Evolutionary conservation across 192 early-diverging fungal species (phyloP).

Genomic region (Backusella luteola): DNA sequence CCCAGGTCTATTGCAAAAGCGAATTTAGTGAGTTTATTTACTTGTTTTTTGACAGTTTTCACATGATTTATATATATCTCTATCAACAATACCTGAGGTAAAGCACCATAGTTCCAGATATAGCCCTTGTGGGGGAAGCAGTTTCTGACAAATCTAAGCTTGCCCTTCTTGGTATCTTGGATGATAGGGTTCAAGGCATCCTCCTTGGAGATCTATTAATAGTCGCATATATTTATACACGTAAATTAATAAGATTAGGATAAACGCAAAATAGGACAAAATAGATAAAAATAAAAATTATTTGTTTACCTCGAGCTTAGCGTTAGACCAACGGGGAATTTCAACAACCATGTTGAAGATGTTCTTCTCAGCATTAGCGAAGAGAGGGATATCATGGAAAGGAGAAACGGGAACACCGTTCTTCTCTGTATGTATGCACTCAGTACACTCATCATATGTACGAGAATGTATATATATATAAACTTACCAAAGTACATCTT

Average conservation of each 20-base stretch:
- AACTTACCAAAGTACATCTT: constrained; percentile 80
- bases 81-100: constrained; percentile 73
- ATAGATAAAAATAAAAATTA: neutral
- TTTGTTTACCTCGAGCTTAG: constrained; percentile 83
- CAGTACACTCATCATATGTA: neutral
- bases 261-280: neutral
- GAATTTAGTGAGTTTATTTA: neutral
- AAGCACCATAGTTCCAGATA: constrained; percentile 99
- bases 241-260: neutral
- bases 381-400: constrained; percentile 98
- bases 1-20: constrained; percentile 81
- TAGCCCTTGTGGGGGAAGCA: constrained; percentile 99
- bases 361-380: constrained; percentile 86
- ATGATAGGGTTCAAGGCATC: constrained; percentile 97
- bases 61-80: neutral
- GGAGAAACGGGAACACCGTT: constrained; percentile 86
- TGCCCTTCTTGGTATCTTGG: constrained; percentile 99
- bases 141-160: constrained; percentile 97
- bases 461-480: neutral
- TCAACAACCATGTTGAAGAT: constrained; percentile 99
- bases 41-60: neutral
- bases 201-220: constrained; percentile 85
- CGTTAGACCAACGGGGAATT: constrained; percentile 98
- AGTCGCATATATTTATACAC: neutral
- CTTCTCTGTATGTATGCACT: constrained; percentile 51